Evolutionary conservation across 140 eudicot species (phyloP).

Genomic region (Stevia rebaudiana): DNA sequence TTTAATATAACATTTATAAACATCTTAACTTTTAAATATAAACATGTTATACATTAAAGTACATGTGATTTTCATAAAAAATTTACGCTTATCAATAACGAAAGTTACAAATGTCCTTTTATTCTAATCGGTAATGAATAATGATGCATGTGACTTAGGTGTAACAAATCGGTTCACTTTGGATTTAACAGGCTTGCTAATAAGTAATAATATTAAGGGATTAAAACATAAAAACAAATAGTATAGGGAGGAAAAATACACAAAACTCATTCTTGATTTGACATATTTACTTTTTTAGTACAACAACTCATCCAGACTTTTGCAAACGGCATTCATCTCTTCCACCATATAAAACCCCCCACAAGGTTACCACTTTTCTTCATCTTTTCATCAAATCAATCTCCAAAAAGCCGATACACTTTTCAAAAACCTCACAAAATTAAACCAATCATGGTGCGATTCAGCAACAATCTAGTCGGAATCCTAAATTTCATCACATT

Average conservation of each 20-base stretch:
- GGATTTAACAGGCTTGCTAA: too few species aligned
- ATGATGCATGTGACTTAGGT: too few species aligned
- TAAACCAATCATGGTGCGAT: slow-evolving; percentile 39
- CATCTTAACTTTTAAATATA: too few species aligned
- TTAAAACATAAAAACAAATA: not conserved
- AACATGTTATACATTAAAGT: too few species aligned
- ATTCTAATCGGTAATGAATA: too few species aligned
- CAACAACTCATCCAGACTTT: not conserved
- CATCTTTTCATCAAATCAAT: slow-evolving; percentile 21
- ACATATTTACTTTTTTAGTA: not conserved
- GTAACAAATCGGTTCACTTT: too few species aligned
- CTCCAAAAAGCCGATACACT: slow-evolving; percentile 26
- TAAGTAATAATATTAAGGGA: too few species aligned
- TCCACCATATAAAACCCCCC: slow-evolving; percentile 11
- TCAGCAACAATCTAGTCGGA: slow-evolving; percentile 68
- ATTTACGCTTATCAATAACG: too few species aligned
- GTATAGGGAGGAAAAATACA: not conserved
- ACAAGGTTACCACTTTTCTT: not conserved
- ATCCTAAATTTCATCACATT: slow-evolving; percentile 65
- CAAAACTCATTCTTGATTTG: not conserved
- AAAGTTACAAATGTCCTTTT: too few species aligned
- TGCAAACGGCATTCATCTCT: slow-evolving; percentile 7
- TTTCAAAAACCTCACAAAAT: not conserved
- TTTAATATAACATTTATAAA: too few species aligned
- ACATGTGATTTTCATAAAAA: too few species aligned